Percentiles rank a stretch among this genome's conserved stretches.
phyloP scores from a whole-genome alignment of 768 basidiomycete genomes.

The Tubosaeta sp. region DNA sequence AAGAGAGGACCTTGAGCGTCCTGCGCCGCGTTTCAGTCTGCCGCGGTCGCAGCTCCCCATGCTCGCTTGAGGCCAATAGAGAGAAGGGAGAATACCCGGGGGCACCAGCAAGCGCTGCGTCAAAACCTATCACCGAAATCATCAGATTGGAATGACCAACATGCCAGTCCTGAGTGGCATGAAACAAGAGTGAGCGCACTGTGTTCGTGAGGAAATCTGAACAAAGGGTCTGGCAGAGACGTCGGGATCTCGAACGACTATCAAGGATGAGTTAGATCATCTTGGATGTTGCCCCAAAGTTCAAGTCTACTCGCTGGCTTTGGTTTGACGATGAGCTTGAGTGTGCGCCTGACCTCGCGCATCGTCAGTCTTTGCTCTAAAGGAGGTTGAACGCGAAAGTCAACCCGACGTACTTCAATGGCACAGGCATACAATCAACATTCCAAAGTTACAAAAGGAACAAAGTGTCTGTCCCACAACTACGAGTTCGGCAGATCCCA shows the following conservation, averaged over 20 bases:
- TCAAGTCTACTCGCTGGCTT: conserved; percentile 23
- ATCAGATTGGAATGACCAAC: background rate
- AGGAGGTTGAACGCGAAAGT: background rate
- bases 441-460: conserved; percentile 7
- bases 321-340: conserved; percentile 26
- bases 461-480: conserved; percentile 61
- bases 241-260: conserved; percentile 27
- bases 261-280: background rate
- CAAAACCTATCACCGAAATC: conserved; percentile 14
- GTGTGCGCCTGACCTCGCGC: conserved; percentile 10
- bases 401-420: background rate
- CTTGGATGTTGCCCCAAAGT: background rate
- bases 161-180: background rate
- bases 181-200: conserved; percentile 5
- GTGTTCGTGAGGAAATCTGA: conserved; percentile 23
- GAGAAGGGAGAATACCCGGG: conserved; percentile 17
- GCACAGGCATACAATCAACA: background rate
- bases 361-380: conserved; percentile 5
- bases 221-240: conserved; percentile 24
- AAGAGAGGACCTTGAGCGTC: background rate
- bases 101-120: conserved; percentile 17
- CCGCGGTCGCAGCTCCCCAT: background rate
- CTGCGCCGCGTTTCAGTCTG: background rate
- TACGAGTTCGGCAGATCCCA: conserved; percentile 46
- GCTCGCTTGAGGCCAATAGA: background rate